phyloP scores from a whole-genome alignment of 1,139 yeast genomes.

The Yamadazyma triangularis region DNA sequence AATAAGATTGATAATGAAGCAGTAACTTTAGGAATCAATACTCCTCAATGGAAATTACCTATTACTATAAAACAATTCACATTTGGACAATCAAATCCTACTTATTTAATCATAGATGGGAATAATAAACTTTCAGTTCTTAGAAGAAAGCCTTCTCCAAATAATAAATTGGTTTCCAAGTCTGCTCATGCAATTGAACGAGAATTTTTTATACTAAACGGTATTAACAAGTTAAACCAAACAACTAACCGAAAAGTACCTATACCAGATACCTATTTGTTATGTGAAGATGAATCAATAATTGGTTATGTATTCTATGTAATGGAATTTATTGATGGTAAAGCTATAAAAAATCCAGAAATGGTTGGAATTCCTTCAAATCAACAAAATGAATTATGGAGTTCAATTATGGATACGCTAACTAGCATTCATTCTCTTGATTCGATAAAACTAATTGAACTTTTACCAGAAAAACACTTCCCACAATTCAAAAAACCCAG shows the following conservation, averaged over 20 bases:
- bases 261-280: slow-evolving; percentile 41
- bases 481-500: slow-evolving; percentile 36
- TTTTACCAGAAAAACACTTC: slow-evolving; percentile 44
- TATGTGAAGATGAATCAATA: slow-evolving; percentile 50
- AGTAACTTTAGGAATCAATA: slow-evolving; percentile 17
- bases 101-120: slow-evolving; percentile 47
- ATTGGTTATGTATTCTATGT: slow-evolving; percentile 52
- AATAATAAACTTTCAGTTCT: slow-evolving; percentile 44
- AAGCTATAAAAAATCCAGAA: slow-evolving; percentile 54
- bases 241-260: slow-evolving; percentile 33
- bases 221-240: slow-evolving; percentile 34
- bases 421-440: slow-evolving; percentile 52
- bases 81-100: slow-evolving; percentile 68
- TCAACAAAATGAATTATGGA: slow-evolving; percentile 37
- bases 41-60: slow-evolving; percentile 18
- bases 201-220: slow-evolving; percentile 52
- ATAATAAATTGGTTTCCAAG: slow-evolving; percentile 47
- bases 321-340: slow-evolving; percentile 60
- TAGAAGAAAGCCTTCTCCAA: slow-evolving; percentile 59
- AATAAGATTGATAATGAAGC: slow-evolving; percentile 4
- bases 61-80: slow-evolving; percentile 46
- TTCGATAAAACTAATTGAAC: slow-evolving; percentile 37
- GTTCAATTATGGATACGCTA: slow-evolving; percentile 47
- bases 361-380: slow-evolving; percentile 35
- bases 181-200: slow-evolving; percentile 67